Base-by-base conservation (phyloP, 192 early-diverging fungal species). In the Backusella australiensis region DNA sequence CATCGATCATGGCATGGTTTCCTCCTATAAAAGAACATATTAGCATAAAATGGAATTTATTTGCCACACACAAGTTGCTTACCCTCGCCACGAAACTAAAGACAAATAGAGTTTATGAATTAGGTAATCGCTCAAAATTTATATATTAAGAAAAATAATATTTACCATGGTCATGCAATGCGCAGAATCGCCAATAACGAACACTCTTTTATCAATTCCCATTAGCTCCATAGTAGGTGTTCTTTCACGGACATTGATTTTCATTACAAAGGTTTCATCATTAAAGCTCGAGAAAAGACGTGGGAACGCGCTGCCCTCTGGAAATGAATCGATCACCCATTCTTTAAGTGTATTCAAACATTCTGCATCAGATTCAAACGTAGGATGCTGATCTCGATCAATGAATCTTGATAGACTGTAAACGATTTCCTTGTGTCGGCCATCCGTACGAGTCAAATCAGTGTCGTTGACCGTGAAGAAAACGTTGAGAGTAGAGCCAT, bases 1-100 rank as follows among this genome's bases (percentile, higher is more conserved):
- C 71, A 69, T 78, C 77, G 29, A 73, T 59, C 26, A 78, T 69
- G 3, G 77, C 77, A 52, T 78, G 71, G 17, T 78, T 78, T 34
- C 72, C 65, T 67, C 72, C 77, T 78, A 39, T 19, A 34, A 74
- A 19, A 35, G 49, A 56, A 29, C 19, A 46, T 21, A 32, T 35
- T 66, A 49, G 46, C 19, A 49, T 49, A 49, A 49, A 49, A 6
- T 7, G 5, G 1, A n/a, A 39, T 39, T 39, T n/a, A 49, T 49
- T 49, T 49, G 46, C n/a, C 6, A 21, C 19, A 44, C 42, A 49
- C 19, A 49, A 44, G 15, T 44, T 44, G 0, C 6, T 78, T 73
- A 78, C 77, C 77, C 73, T 78, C 77, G 5, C 77, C 77, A 0
- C 59, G 26, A 69, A 67, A 72, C 38, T 39, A 39, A 39, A 39